These are phyloP conservation scores for Colletotrichum liriopes DNA, from an alignment of 2,329 filamentous ascomycete genomes.

Conservation along the genomic window DNA sequence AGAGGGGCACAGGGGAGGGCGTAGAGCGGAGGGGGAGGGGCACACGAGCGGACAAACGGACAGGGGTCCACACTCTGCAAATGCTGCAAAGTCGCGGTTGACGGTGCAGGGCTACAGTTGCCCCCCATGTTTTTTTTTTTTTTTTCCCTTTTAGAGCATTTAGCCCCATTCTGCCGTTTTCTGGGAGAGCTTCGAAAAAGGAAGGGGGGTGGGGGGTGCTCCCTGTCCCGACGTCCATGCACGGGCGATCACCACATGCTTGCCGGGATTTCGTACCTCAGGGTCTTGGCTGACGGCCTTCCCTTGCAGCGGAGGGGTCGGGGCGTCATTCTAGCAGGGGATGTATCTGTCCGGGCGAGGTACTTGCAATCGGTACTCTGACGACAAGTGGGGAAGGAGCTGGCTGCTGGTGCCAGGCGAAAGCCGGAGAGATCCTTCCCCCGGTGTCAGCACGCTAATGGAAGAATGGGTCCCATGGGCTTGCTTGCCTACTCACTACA, in stretches of 20 bases:
- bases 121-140: background rate
- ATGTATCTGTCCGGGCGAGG: background rate
- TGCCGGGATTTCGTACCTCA: conserved; percentile 26
- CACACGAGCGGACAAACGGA: conserved; percentile 31
- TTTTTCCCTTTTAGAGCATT: background rate
- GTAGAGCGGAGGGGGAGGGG: conserved; percentile 6
- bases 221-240: conserved; percentile 31
- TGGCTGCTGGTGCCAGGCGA: conserved; percentile 23
- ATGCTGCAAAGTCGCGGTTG: conserved; percentile 1
- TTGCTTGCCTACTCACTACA: background rate
- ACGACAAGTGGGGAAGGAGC: background rate
- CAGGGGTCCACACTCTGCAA: conserved; percentile 4
- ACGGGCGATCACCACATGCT: conserved; percentile 43
- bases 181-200: conserved; percentile 16
- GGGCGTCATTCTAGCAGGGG: background rate
- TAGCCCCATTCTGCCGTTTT: conserved; percentile 27
- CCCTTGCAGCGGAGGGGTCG: background rate
- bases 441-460: conserved; percentile 12
- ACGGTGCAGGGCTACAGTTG: conserved; percentile 1
- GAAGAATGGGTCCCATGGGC: background rate
- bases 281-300: conserved; percentile 31
- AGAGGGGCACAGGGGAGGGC: background rate
- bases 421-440: conserved; percentile 16
- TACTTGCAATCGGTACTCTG: background rate
- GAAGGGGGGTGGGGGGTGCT: background rate